phyloP scores from a whole-genome alignment of 495 filamentous ascomycete species.

The Margaritispora aquatica region DNA sequence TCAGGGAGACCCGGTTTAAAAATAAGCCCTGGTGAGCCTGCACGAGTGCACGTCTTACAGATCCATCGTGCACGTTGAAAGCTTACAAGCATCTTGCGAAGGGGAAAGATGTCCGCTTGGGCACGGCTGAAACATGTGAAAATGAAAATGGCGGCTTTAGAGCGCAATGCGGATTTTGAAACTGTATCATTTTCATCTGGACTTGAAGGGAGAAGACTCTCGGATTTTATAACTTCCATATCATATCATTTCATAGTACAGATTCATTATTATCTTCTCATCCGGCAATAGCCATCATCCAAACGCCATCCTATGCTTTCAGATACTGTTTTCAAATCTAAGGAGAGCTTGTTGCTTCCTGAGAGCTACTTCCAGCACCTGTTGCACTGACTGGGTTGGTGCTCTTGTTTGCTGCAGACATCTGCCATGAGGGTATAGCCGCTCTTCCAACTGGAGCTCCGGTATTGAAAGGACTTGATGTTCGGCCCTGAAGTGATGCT shows the following conservation, averaged over 20 bases:
- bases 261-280: conserved; percentile 4
- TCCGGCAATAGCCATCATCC: background rate
- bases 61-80: too few relatives aligned
- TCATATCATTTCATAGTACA: background rate
- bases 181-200: too few relatives aligned
- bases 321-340: background rate
- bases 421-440: conserved; percentile 70
- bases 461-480: conserved; percentile 22
- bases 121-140: background rate
- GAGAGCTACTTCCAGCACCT: conserved; percentile 4
- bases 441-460: conserved; percentile 44
- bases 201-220: too few relatives aligned
- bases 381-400: conserved; percentile 13
- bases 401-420: conserved; percentile 56
- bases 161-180: conserved; percentile 6
- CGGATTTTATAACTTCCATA: too few relatives aligned
- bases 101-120: too few relatives aligned
- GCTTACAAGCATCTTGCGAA: conserved; percentile 8
- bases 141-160: conserved; percentile 6
- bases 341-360: conserved; percentile 7
- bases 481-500: conserved; percentile 18
- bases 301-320: conserved; percentile 2
- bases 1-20: background rate
- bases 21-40: too few relatives aligned
- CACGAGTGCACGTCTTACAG: too few relatives aligned